Conservation (phyloP, 345 rosid genomes). For the Luvunga scandens region DNA sequence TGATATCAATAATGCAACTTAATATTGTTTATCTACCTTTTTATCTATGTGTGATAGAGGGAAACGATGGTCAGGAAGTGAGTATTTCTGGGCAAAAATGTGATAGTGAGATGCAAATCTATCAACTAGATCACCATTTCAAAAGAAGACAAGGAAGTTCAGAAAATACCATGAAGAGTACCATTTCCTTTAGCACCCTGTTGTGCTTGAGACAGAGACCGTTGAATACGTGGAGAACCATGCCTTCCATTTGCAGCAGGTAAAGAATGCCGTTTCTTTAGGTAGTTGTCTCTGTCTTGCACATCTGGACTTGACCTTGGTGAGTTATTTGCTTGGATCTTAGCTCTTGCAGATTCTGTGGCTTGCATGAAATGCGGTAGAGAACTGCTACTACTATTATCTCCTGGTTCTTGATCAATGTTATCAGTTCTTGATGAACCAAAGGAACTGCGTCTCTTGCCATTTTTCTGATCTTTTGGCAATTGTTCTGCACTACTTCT, state of each 20-base stretch:
- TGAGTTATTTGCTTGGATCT: constrained; percentile 70
- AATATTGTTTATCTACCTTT: background rate
- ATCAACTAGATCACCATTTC: background rate
- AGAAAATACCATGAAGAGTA: constrained; percentile 38
- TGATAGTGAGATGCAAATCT: background rate
- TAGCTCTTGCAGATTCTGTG: constrained; percentile 90
- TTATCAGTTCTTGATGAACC: constrained; percentile 47
- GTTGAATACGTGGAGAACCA: constrained; percentile 78
- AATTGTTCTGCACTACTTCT: constrained; percentile 45
- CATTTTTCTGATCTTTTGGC: constrained; percentile 60
- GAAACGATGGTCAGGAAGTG: background rate
- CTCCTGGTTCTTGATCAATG: constrained; percentile 70
- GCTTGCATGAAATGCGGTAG: constrained; percentile 97
- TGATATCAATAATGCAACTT: background rate
- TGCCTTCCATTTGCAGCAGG: constrained; percentile 86
- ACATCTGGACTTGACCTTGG: constrained; percentile 96
- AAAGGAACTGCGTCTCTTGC: constrained; percentile 66
- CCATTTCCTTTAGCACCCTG: constrained; percentile 60
- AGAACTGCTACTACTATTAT: constrained; percentile 61
- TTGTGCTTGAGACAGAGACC: constrained; percentile 62
- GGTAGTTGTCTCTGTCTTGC: constrained; percentile 64
- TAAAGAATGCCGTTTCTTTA: constrained; percentile 86
- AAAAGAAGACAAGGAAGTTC: background rate
- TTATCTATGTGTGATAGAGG: background rate
- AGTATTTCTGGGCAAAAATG: background rate